Conservation (phyloP, 2,329 filamentous ascomycete genomes). For the Rutstroemia sydowiana region DNA sequence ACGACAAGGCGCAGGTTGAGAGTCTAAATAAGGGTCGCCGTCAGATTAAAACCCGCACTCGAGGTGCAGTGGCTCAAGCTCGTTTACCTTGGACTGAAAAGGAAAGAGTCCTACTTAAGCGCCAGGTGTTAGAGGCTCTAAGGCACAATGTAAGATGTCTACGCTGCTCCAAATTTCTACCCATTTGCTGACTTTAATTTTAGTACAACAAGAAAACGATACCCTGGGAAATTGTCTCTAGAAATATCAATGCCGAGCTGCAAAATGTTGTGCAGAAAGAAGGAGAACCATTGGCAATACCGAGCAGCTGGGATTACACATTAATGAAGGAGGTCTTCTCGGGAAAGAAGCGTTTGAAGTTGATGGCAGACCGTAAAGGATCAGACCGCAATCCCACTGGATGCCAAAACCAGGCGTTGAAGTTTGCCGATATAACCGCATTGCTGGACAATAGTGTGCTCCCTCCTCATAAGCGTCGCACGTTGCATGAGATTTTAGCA, state of each 20-base stretch:
- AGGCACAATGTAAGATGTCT: background rate
- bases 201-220: slow-evolving; percentile 1
- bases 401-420: background rate
- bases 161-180: too few species aligned
- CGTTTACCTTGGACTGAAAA: slow-evolving; percentile 5
- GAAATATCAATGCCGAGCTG: slow-evolving; percentile 2
- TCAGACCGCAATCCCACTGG: slow-evolving; percentile 2
- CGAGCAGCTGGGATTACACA: background rate
- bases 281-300: background rate
- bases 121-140: background rate
- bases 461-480: too few species aligned
- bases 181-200: too few species aligned
- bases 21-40: slow-evolving; percentile 8
- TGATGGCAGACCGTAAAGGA: background rate
- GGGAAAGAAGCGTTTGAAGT: background rate
- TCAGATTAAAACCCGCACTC: slow-evolving; percentile 7
- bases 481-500: too few species aligned
- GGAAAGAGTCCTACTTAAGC: slow-evolving; percentile 6
- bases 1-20: background rate
- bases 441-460: too few species aligned
- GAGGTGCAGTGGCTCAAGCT: background rate
- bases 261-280: background rate
- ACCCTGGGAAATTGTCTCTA: slow-evolving; percentile 1
- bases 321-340: background rate
- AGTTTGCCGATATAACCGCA: too few species aligned